Evolutionary conservation across 306 rosid species (phyloP).

Genomic region (Acacia acuminata): DNA sequence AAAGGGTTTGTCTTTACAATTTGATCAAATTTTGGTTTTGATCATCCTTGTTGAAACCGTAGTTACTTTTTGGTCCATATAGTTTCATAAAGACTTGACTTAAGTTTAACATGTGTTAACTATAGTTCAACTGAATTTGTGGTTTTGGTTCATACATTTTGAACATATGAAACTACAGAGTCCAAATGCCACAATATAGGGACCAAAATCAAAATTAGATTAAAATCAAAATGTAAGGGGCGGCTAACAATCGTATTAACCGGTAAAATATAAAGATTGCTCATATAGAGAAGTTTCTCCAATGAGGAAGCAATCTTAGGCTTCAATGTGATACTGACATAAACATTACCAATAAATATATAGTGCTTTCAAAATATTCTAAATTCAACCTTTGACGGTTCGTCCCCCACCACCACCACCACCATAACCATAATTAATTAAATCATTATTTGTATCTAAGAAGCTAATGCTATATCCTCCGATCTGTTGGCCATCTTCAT

Average conservation of each 20-base stretch:
- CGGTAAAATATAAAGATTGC: neutral
- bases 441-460: constrained; percentile 21
- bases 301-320: constrained; percentile 54
- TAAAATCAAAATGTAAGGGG: no score
- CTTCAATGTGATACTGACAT: constrained; percentile 44
- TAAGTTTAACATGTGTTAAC: no score
- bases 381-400: constrained; percentile 59
- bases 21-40: no score
- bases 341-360: constrained; percentile 22
- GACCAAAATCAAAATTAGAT: no score
- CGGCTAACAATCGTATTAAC: no score
- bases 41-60: no score
- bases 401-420: constrained; percentile 33
- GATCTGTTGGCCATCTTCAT: constrained; percentile 19
- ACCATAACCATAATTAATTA: constrained; percentile 23
- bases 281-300: constrained; percentile 42
- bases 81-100: no score
- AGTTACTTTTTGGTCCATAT: no score
- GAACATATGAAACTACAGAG: no score
- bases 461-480: constrained; percentile 25
- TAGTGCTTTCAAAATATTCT: constrained; percentile 30
- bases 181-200: no score
- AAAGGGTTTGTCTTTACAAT: neutral
- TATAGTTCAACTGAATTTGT: no score
- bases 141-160: no score